A percentile compares a stretch with the other conserved stretches of the same genome.
These are phyloP conservation scores for Stentor coeruleus DNA, from an alignment of 73 alveolate species.

Conservation along the genomic window DNA sequence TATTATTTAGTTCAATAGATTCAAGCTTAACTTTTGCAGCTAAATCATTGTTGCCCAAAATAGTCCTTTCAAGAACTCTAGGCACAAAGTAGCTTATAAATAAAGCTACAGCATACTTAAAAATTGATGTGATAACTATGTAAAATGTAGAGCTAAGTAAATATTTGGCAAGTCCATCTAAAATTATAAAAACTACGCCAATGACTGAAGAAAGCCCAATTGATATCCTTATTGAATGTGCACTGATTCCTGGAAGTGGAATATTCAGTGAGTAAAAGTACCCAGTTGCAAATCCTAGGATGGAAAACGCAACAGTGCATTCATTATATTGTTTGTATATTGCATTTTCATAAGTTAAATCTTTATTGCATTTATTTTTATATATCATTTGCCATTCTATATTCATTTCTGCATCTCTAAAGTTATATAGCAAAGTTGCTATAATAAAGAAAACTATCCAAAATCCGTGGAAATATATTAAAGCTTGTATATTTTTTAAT, in stretches of 20 bases:
- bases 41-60: too few relatives aligned
- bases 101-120: not conserved
- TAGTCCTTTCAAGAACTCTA: not conserved
- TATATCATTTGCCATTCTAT: not conserved
- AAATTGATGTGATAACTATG: too few relatives aligned
- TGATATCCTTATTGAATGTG: not conserved
- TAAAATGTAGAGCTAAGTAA: too few relatives aligned
- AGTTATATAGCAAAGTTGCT: not conserved
- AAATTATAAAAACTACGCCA: not conserved
- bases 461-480: too few relatives aligned
- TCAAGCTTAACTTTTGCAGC: too few relatives aligned
- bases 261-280: not conserved
- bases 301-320: not conserved
- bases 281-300: not conserved
- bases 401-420: not conserved
- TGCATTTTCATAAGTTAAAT: not conserved
- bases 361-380: not conserved
- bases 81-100: not conserved
- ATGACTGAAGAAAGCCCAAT: not conserved
- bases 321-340: not conserved
- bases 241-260: not conserved
- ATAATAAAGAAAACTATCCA: too few relatives aligned
- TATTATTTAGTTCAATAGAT: too few relatives aligned
- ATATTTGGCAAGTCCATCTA: too few relatives aligned
- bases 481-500: too few relatives aligned